A percentile compares a stretch with the other conserved stretches of the same genome.
phyloP scores from a whole-genome alignment of 768 basidiomycete species.

The Lactifluus volemus region DNA sequence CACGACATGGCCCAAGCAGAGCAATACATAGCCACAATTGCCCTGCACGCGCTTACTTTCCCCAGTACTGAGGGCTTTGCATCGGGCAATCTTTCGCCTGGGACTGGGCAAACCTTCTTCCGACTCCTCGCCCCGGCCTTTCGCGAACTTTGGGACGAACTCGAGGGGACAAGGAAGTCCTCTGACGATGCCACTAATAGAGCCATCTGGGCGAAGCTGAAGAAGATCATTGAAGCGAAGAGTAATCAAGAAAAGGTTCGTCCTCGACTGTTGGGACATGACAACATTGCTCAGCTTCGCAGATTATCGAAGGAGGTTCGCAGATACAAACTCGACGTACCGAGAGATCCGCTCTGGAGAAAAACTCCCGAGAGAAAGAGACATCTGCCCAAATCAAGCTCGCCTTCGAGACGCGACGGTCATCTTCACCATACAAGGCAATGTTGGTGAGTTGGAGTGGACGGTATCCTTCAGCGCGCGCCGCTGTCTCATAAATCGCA shows the following conservation, averaged over 20 bases:
- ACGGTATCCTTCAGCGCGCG: neutral
- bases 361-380: constrained; percentile 4
- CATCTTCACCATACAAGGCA: constrained; percentile 62
- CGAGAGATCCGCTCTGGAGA: neutral
- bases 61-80: constrained; percentile 57
- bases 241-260: constrained; percentile 38
- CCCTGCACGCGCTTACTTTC: constrained; percentile 71
- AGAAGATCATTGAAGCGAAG: constrained; percentile 56
- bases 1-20: constrained; percentile 71
- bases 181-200: constrained; percentile 60
- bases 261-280: neutral
- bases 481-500: constrained; percentile 25
- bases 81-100: constrained; percentile 35
- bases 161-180: constrained; percentile 55
- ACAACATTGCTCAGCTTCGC: neutral
- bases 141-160: constrained; percentile 87
- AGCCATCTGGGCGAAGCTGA: constrained; percentile 59
- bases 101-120: constrained; percentile 55
- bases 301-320: constrained; percentile 2
- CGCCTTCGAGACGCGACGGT: constrained; percentile 53
- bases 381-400: constrained; percentile 43
- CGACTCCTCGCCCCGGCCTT: constrained; percentile 73
- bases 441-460: constrained; percentile 65
- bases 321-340: neutral
- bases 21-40: constrained; percentile 82